These are phyloP conservation scores for Microsporum canis DNA, from an alignment of 2,329 filamentous ascomycete species.

Conservation along the genomic window DNA sequence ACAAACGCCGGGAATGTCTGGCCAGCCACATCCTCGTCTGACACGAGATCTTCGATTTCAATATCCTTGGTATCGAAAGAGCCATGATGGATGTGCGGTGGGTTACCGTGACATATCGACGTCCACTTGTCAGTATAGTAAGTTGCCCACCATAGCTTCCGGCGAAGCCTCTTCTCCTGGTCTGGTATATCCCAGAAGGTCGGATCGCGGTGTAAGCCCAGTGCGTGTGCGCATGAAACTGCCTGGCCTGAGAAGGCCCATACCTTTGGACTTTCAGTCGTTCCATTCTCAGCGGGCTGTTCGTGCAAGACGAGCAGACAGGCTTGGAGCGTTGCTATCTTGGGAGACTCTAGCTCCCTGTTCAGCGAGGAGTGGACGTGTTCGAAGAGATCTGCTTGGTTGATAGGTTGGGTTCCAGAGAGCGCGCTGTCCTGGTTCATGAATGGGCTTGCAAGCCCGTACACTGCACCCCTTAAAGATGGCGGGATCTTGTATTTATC, in stretches of 20 bases:
- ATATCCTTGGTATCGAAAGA: conserved; percentile 1
- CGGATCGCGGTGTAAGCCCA: conserved; percentile 4
- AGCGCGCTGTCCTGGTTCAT: background rate
- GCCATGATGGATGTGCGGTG: background rate
- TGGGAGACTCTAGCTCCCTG: background rate
- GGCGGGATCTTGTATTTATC: background rate
- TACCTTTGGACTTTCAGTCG: background rate
- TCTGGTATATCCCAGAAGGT: conserved; percentile 1
- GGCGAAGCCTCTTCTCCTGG: conserved; percentile 1
- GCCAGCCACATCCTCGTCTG: background rate
- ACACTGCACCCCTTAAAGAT: background rate
- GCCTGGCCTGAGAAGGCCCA: background rate
- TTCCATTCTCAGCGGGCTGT: background rate
- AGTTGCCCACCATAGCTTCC: conserved; percentile 4
- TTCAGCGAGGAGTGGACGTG: background rate
- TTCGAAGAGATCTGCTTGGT: background rate
- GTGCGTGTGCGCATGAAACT: background rate
- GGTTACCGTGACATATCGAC: background rate
- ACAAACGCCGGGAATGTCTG: background rate
- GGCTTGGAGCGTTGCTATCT: background rate
- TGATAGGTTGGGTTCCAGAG: background rate
- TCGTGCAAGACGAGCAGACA: conserved; percentile 1
- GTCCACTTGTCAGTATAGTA: conserved; percentile 4
- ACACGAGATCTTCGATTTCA: conserved; percentile 3
- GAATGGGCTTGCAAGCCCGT: background rate